phyloP scores from a whole-genome alignment of 495 filamentous ascomycete species.

The Xylaria scruposa region DNA sequence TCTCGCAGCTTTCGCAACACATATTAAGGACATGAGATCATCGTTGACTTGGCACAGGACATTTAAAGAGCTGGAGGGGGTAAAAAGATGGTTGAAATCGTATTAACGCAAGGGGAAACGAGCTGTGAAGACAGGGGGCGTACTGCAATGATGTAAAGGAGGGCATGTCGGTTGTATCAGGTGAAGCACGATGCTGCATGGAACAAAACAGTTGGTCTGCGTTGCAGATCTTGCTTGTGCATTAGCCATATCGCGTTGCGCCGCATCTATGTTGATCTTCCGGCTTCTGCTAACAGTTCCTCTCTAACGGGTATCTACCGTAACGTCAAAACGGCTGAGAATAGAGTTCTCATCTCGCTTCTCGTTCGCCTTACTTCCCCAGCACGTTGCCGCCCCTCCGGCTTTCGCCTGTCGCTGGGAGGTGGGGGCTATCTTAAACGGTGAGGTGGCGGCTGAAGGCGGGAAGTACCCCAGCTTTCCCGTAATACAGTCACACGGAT shows the following conservation, averaged over 20 bases:
- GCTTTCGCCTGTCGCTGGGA: not conserved
- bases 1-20: conserved; percentile 19
- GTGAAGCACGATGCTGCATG: conserved; percentile 23
- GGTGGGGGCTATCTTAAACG: conserved; percentile 1
- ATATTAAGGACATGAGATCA: not conserved
- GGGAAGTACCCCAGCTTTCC: conserved; percentile 22
- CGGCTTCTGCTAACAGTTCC: not conserved
- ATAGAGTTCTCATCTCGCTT: conserved; percentile 23
- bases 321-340: conserved; percentile 5
- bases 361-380: conserved; percentile 23
- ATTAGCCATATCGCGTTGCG: not conserved
- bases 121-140: conserved; percentile 10
- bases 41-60: conserved; percentile 19
- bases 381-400: not conserved
- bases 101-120: not conserved
- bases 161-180: conserved; percentile 23
- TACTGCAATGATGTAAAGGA: conserved; percentile 10
- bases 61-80: conserved; percentile 4
- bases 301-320: not conserved
- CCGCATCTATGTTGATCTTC: not conserved
- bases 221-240: conserved; percentile 23
- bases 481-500: not conserved
- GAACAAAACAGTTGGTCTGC: not conserved
- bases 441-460: conserved; percentile 17
- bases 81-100: not conserved